Evolutionary conservation across 2,329 filamentous ascomycete species (phyloP), one percentile per base, ranked within the genome.

Genomic region (Lachnellula suecica): DNA sequence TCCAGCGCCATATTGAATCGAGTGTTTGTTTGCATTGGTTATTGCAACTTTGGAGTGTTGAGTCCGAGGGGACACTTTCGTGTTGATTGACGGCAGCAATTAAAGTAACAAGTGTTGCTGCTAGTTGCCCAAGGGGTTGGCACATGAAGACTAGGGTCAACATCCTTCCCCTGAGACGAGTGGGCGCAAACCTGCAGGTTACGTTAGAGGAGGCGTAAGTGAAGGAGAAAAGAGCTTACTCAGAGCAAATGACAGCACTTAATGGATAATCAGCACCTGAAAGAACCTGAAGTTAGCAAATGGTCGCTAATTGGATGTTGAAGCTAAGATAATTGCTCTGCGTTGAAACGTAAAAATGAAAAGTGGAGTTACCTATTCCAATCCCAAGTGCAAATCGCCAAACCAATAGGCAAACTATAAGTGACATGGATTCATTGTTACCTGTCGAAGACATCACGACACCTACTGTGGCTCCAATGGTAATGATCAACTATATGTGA

Each of bases 211-310:
- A 11, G 10, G 15, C 8, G 24, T 43, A 15, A 11, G 7, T 27
- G 13, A 44, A 27, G 47, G 10, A 29, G 38, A 29, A 20, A 24
- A 23, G 22, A 13, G 75, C 61, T 44, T 54, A 66, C 77, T 94
- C 89, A 10, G 89, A 87, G 4, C 88, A 93, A 23, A 65, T 66
- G 0, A 94, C 87, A 0, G 87, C 86, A 42, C 83, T 88, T 6
- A 94, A 75, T 2, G 90, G 90, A 68, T 94, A 94, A 65, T 94
- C n/a, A n/a, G n/a, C n/a, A n/a, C n/a, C n/a, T n/a, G n/a, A n/a
- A n/a, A n/a, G n/a, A n/a, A n/a, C n/a, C n/a, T n/a, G n/a, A n/a
- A n/a, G n/a, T n/a, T n/a, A n/a, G n/a, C n/a, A n/a, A n/a, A n/a
- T n/a, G n/a, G n/a, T n/a, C n/a, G n/a, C n/a, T n/a, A n/a, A n/a